Percentiles rank a stretch among this genome's conserved stretches.
These are phyloP conservation scores for Ascochyta clinopodiicola DNA, from an alignment of 2,329 filamentous ascomycete genomes.

Conservation along the genomic window DNA sequence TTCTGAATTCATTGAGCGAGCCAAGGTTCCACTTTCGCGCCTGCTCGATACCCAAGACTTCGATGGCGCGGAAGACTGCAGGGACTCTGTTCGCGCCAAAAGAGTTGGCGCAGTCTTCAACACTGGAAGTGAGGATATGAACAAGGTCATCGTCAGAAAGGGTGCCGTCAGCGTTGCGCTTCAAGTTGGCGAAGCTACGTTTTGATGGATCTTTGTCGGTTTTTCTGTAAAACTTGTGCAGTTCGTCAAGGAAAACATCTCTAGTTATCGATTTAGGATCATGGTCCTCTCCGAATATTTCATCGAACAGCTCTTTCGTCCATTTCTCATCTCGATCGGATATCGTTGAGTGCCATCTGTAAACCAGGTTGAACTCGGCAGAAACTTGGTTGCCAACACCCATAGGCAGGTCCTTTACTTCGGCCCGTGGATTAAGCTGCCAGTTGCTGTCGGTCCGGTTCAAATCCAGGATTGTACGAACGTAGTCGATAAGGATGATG, in stretches of 20 bases:
- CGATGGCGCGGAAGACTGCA: conserved; percentile 73
- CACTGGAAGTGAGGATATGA: conserved; percentile 68
- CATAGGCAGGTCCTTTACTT: conserved; percentile 68
- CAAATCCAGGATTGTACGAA: conserved; percentile 62
- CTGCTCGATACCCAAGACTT: conserved; percentile 81
- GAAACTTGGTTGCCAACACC: conserved; percentile 84
- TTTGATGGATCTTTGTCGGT: conserved; percentile 72
- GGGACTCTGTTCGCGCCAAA: conserved; percentile 73
- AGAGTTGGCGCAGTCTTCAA: conserved; percentile 74
- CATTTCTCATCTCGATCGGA: conserved; percentile 78
- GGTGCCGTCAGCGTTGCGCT: conserved; percentile 70
- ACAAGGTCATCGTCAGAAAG: conserved; percentile 80
- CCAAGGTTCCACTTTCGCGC: conserved; percentile 78
- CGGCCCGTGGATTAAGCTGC: conserved; percentile 78
- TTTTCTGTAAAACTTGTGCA: conserved; percentile 67
- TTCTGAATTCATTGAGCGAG: conserved; percentile 83
- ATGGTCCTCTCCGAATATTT: conserved; percentile 54
- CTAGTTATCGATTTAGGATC: conserved; percentile 62
- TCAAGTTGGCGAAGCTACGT: conserved; percentile 71
- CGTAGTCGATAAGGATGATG: conserved; percentile 61
- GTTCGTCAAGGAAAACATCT: conserved; percentile 66
- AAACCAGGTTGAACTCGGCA: conserved; percentile 87
- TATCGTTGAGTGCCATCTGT: conserved; percentile 86
- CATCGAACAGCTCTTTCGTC: conserved; percentile 66
- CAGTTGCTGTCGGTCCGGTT: conserved; percentile 77